Conservation (phyloP, 2,329 filamentous ascomycete species). For the Xenosphaeropsis pyriputrescens region DNA sequence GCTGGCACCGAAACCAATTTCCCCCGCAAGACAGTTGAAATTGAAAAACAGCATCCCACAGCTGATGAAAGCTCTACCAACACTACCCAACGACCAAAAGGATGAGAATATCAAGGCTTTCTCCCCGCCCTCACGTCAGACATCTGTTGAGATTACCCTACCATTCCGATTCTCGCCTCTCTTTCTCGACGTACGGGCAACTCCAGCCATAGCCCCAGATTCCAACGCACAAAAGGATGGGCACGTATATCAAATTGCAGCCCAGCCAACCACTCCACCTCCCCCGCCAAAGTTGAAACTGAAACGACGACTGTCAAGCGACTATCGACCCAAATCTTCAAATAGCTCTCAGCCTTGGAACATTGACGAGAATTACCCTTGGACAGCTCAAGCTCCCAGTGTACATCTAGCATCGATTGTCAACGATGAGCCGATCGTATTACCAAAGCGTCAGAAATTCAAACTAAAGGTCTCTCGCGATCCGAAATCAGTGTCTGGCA, state of each 20-base stretch:
- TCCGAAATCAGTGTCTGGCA: conserved; percentile 13
- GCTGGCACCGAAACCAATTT: conserved; percentile 19
- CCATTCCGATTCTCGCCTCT: too few relatives aligned
- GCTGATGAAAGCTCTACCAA: conserved; percentile 18
- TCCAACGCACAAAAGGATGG: background rate
- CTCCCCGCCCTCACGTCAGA: conserved; percentile 2
- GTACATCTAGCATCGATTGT: conserved; percentile 2
- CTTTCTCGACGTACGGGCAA: background rate
- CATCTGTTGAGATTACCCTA: conserved; percentile 7
- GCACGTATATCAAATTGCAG: background rate
- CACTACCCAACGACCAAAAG: conserved; percentile 8
- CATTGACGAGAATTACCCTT: conserved; percentile 10
- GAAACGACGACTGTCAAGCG: conserved; percentile 4
- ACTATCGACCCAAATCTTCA: conserved; percentile 2
- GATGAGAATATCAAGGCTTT: background rate
- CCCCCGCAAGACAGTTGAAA: conserved; percentile 16
- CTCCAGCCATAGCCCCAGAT: background rate
- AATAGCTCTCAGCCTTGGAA: conserved; percentile 9
- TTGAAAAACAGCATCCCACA: conserved; percentile 19
- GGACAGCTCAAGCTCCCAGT: conserved; percentile 5
- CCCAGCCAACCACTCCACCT: background rate
- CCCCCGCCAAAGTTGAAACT: conserved; percentile 12
- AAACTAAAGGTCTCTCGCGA: conserved; percentile 12
- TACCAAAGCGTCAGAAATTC: conserved; percentile 6
- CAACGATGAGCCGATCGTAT: background rate